Evolutionary conservation across 768 basidiomycete genomes (phyloP).

Genomic region (Clitopilus passeckerianus): DNA sequence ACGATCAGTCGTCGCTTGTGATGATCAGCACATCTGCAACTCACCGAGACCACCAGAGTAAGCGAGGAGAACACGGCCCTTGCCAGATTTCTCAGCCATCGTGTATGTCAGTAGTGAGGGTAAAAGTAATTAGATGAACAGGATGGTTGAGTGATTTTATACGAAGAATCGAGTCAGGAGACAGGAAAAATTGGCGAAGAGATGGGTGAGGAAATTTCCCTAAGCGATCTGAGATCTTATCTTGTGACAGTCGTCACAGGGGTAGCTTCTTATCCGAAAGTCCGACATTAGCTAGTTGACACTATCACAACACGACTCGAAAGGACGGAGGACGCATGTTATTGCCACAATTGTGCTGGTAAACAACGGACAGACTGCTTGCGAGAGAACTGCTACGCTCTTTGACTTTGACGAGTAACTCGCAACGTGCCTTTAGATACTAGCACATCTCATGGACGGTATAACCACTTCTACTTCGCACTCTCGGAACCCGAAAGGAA

Average conservation of each 20-base stretch:
- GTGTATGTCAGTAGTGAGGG: constrained; percentile 3
- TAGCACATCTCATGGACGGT: too few species aligned
- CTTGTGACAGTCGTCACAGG: neutral
- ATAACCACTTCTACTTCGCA: neutral
- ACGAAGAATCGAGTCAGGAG: neutral
- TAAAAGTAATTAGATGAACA: neutral
- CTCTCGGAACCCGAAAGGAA: neutral
- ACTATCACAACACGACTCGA: too few species aligned
- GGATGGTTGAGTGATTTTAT: constrained; percentile 4
- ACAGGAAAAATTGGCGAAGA: neutral
- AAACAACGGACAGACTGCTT: too few species aligned
- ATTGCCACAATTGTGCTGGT: too few species aligned
- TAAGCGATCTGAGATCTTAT: neutral
- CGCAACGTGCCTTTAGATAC: too few species aligned
- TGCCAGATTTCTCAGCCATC: constrained; percentile 47
- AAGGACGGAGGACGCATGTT: too few species aligned
- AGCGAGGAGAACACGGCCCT: constrained; percentile 84
- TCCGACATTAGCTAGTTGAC: too few species aligned
- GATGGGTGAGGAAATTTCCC: too few species aligned
- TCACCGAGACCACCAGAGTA: constrained; percentile 97
- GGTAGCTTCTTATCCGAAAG: too few species aligned
- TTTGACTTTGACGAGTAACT: too few species aligned
- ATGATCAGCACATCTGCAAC: constrained; percentile 23
- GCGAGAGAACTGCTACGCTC: too few species aligned
- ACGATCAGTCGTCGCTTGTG: constrained; percentile 7